Percentiles rank a stretch among this genome's conserved stretches.
Conservation (phyloP, 2,329 filamentous ascomycete species). For the Cordyceps farinosa region DNA sequence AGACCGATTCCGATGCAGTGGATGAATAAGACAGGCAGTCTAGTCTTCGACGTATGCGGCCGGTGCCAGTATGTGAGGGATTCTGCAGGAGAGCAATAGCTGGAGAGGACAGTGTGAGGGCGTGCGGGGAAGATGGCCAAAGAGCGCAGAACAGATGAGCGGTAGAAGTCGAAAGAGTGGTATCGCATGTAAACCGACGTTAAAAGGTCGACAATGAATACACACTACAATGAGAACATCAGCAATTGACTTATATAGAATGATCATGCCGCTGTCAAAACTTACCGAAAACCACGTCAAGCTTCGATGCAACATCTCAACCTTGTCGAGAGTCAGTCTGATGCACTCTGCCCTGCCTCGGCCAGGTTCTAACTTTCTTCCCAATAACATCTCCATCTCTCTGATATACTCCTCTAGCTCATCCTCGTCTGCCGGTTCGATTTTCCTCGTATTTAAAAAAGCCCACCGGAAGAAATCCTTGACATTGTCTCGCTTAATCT, state of each 20-base stretch:
- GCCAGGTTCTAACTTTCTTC: slow-evolving; percentile 47
- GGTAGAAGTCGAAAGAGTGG: slow-evolving; percentile 46
- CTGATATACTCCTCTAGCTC: slow-evolving; percentile 55
- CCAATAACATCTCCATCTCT: slow-evolving; percentile 48
- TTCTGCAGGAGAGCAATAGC: slow-evolving; percentile 43
- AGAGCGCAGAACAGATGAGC: slow-evolving; percentile 39
- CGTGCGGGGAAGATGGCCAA: slow-evolving; percentile 52
- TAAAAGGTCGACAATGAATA: slow-evolving; percentile 45
- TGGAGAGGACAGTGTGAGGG: slow-evolving; percentile 44
- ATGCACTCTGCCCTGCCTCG: slow-evolving; percentile 50
- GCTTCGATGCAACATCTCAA: slow-evolving; percentile 53
- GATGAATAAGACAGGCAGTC: slow-evolving; percentile 57
- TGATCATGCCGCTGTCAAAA: slow-evolving; percentile 4
- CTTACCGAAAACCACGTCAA: slow-evolving; percentile 55
- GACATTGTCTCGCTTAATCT: slow-evolving; percentile 56
- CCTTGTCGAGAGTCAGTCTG: slow-evolving; percentile 54
- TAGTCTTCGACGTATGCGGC: slow-evolving; percentile 55
- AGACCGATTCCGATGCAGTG: slow-evolving; percentile 57
- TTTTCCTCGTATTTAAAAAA: slow-evolving; percentile 47
- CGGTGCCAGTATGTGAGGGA: slow-evolving; percentile 57
- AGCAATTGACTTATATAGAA: slow-evolving; percentile 13
- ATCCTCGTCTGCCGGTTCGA: slow-evolving; percentile 43
- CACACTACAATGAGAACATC: slow-evolving; percentile 30
- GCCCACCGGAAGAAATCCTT: slow-evolving; percentile 61
- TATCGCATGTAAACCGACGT: slow-evolving; percentile 34